Evolutionary conservation across 768 basidiomycete species (phyloP), one percentile per base, ranked within the genome.

Genomic region (Trametopsis cervina): DNA sequence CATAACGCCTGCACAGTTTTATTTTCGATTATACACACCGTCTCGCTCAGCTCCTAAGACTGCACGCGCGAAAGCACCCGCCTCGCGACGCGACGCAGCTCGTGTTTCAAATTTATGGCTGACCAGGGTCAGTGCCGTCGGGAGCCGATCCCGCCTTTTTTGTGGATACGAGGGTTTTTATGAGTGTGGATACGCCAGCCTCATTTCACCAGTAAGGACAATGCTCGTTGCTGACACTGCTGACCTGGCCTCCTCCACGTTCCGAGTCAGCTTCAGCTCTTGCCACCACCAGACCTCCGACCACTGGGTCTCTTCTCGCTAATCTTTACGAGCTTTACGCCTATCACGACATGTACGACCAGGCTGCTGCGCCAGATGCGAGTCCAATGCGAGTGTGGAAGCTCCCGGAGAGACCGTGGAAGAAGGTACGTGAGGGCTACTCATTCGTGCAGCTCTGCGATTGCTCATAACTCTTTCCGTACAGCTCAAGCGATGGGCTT

Each of bases 401-500:
- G 23, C 33, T 27, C 15, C 37, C 46, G 3, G 39, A 47, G 46
- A 42, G 41, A 35, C 40, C 35, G 26, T 41, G 38, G 40, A 49
- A 29, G 42, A 42, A 44, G 40, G 48, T n/a, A n/a, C n/a, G n/a
- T 49, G 42, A n/a, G 47, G 17, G 15, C 24, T 18, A 40, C 13
- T 10, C 17, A 15, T 10, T 21, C 27, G 23, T 42, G 27, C 45
- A 21, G 17, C 25, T 25, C 22, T 12, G 7, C n/a, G 44, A 21
- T 41, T 15, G 15, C 29, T 33, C 15, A 15, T 33, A 33, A 33
- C 29, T 15, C 9, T 33, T 7, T 4, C 20, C 24, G 29, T 22
- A 5, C 46, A 62, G 61, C 55, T 57, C 12, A 57, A 52, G 38
- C 51, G 53, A 22, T 63, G 53, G 45, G 58, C 55, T 17, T 63